Evolutionary conservation across 805 yeast species (phyloP), one percentile per base, ranked within the genome.

Genomic region (Nematodospora valgi): DNA sequence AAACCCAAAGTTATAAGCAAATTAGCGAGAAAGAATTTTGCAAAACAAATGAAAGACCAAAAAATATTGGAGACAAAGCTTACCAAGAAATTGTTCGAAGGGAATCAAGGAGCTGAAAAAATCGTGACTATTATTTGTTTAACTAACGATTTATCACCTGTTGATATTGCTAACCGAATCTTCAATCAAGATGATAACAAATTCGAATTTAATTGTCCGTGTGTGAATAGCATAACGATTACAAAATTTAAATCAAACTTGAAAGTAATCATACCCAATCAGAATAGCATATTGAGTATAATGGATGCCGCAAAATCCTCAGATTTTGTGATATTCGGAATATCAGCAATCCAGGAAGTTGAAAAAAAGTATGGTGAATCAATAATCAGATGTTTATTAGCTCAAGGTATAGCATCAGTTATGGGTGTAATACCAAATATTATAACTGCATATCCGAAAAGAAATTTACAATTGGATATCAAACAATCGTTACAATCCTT

Each of bases 371-470:
- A 78, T 48, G 98, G 98, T 32, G 98, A 93, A 62, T 89, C 86
- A 51, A 78, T 89, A 19, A 69, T 93, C 38, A 78, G 98, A 60
- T 86, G 96, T 2, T 72, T 89, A 23, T 87, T 86, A 51, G 74
- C 89, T 10, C 98, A 94, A 64, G 98, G 98, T 68, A 82, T 89
- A 10, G 82, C 95, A 0, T 76, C 87, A 4, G 80, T 80, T 1
- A 64, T 83, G 37, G 93, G 94, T 19, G 86, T 86, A 8, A 76
- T 89, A 18, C 78, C 93, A 6, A 86, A 87, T 49, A 55, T 88
- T 22, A 75, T 82, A 2, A 53, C 73, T 2, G 75, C 79, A 1
- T 85, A 78, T 46, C 80, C 83, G 26, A 83, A 82, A 58, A 79
- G 74, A 50, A 86, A 86, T 52, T 75, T 83, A 47, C 96, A 86